Evolutionary conservation across 768 basidiomycete genomes (phyloP).

Genomic region (Hericium alpestre): DNA sequence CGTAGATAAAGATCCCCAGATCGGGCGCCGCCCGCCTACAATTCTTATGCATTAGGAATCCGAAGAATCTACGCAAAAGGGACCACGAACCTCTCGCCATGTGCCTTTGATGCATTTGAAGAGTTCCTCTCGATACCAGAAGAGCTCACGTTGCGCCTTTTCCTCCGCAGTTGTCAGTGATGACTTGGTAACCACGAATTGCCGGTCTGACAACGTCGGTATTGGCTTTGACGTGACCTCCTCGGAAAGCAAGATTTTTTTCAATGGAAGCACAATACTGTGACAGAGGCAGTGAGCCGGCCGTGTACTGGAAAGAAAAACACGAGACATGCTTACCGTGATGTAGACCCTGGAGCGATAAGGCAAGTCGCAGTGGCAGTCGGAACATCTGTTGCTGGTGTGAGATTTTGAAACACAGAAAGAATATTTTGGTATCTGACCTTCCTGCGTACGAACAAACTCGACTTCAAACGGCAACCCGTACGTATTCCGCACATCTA

Average conservation of each 20-base stretch:
- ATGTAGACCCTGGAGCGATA: slow-evolving; percentile 83
- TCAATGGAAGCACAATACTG: slow-evolving; percentile 63
- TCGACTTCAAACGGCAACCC: slow-evolving; percentile 85
- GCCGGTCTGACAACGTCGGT: slow-evolving; percentile 77
- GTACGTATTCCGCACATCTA: slow-evolving; percentile 89
- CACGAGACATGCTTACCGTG: slow-evolving; percentile 40
- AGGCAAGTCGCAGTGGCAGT: slow-evolving; percentile 37
- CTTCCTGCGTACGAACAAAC: slow-evolving; percentile 57
- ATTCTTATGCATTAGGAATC: too few relatives aligned
- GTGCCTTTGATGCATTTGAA: slow-evolving; percentile 55
- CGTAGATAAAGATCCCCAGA: slow-evolving; percentile 70
- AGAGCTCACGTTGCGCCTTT: slow-evolving; percentile 62
- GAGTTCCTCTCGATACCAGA: slow-evolving; percentile 93
- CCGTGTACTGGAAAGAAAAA: background rate
- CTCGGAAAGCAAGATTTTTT: slow-evolving; percentile 53
- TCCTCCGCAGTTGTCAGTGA: slow-evolving; percentile 50
- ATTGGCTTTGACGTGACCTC: slow-evolving; percentile 55
- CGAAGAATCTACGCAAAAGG: background rate
- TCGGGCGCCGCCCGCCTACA: slow-evolving; percentile 69
- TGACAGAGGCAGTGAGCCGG: background rate
- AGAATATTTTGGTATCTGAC: slow-evolving; percentile 21
- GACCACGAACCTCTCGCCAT: slow-evolving; percentile 73
- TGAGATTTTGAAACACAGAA: background rate
- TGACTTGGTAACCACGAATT: slow-evolving; percentile 81
- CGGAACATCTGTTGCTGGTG: slow-evolving; percentile 26